Percentiles rank a stretch among this genome's conserved stretches.
Conservation (phyloP, 495 filamentous ascomycete species). For the Amorphotheca resinae region DNA sequence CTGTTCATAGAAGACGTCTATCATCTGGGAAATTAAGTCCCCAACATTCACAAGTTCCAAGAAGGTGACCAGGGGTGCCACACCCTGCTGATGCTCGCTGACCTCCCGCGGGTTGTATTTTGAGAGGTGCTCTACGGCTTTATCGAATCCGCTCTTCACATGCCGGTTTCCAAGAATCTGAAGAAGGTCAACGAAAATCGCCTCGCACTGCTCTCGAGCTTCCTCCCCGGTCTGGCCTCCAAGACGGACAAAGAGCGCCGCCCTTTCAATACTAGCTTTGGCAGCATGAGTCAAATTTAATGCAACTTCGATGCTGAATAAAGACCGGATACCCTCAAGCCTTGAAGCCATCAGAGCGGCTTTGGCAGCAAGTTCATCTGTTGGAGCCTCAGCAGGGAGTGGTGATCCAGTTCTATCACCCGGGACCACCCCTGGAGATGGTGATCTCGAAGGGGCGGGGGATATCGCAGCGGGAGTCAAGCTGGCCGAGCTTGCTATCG, state of each 20-base stretch:
- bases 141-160: constrained; percentile 81
- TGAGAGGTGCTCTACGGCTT: constrained; percentile 81
- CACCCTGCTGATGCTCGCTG: constrained; percentile 54
- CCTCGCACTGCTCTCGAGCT: constrained; percentile 80
- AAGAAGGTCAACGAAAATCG: constrained; percentile 75
- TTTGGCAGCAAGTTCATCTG: constrained; percentile 86
- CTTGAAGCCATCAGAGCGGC: constrained; percentile 91
- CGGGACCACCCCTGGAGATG: constrained; percentile 23
- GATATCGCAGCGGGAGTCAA: constrained; percentile 18
- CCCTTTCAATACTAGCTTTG: constrained; percentile 81
- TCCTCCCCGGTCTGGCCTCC: constrained; percentile 69
- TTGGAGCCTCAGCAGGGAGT: constrained; percentile 46
- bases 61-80: constrained; percentile 89
- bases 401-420: constrained; percentile 14
- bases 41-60: constrained; percentile 96
- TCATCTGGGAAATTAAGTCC: constrained; percentile 97
- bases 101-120: constrained; percentile 85
- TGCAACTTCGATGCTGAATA: constrained; percentile 95
- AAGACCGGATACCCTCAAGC: constrained; percentile 80
- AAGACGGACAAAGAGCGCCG: constrained; percentile 65
- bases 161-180: constrained; percentile 77
- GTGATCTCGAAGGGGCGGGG: constrained; percentile 32
- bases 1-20: constrained; percentile 97
- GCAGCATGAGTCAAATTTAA: constrained; percentile 77
- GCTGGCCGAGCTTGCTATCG: constrained; percentile 27